A percentile compares a stretch with the other conserved stretches of the same genome.
Evolutionary conservation across 2,329 filamentous ascomycete genomes (phyloP).

Genomic region (Oidium heveae): DNA sequence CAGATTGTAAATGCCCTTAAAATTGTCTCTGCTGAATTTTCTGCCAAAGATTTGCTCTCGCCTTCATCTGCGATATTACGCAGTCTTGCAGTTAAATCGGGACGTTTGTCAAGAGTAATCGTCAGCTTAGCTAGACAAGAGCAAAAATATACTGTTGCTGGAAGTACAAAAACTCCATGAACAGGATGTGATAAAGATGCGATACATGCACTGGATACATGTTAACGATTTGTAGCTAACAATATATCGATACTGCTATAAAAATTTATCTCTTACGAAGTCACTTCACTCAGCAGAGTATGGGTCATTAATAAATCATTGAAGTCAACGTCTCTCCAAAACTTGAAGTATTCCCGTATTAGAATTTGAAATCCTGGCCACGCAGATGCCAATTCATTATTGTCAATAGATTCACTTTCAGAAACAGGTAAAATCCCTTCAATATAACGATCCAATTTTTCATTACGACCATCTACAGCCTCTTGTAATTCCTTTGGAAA

Average conservation of each 20-base stretch:
- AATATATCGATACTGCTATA: neutral
- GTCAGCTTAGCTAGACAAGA: slow-evolving; percentile 60
- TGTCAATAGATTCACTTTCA: slow-evolving; percentile 29
- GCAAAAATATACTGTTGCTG: slow-evolving; percentile 61
- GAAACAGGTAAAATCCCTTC: slow-evolving; percentile 38
- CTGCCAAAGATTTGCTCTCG: slow-evolving; percentile 55
- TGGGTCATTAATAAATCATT: slow-evolving; percentile 53
- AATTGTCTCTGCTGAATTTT: slow-evolving; percentile 69
- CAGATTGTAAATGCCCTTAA: slow-evolving; percentile 82
- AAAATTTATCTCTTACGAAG: slow-evolving; percentile 32
- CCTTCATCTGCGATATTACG: slow-evolving; percentile 28
- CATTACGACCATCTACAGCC: slow-evolving; percentile 14
- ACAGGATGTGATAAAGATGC: slow-evolving; percentile 58
- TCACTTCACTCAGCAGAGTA: slow-evolving; percentile 43
- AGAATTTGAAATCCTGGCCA: slow-evolving; percentile 63
- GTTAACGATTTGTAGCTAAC: slow-evolving; percentile 1
- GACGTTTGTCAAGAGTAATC: slow-evolving; percentile 58
- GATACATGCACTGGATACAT: slow-evolving; percentile 40
- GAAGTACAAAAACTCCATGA: slow-evolving; percentile 58
- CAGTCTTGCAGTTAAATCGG: slow-evolving; percentile 38
- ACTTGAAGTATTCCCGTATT: slow-evolving; percentile 56
- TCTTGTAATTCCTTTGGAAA: slow-evolving; percentile 13
- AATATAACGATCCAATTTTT: slow-evolving; percentile 29
- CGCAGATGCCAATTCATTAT: slow-evolving; percentile 28
- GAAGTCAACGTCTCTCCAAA: slow-evolving; percentile 58